phyloP scores from a whole-genome alignment of 202 grass and related monocot species.

The Schoenoplectus triqueter region DNA sequence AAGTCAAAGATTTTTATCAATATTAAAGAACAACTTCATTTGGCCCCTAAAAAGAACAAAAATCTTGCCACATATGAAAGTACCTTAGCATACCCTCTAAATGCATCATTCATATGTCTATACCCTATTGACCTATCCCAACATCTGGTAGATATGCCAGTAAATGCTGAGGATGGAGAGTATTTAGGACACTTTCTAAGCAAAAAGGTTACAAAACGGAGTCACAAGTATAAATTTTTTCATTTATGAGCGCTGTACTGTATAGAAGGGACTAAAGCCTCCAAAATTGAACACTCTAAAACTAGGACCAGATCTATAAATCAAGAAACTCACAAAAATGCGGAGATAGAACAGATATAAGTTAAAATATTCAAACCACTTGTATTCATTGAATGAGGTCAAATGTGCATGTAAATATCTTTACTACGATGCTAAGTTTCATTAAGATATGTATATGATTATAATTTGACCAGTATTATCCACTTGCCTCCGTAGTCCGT shows the following conservation, averaged over 20 bases:
- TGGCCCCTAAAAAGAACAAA: conserved; percentile 22
- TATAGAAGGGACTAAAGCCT: neutral
- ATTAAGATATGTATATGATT: neutral
- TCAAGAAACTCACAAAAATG: conserved; percentile 5
- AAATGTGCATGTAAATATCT: neutral
- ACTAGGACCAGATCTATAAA: conserved; percentile 22
- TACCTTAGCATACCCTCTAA: neutral
- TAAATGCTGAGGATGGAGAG: neutral
- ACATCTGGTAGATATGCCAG: neutral
- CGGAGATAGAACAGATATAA: neutral
- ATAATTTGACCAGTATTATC: conserved; percentile 5
- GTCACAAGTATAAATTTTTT: neutral
- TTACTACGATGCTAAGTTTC: neutral
- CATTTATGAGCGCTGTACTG: neutral
- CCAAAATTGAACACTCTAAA: neutral
- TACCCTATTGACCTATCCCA: neutral
- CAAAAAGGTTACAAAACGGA: neutral
- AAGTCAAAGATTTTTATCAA: conserved; percentile 13
- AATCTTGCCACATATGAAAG: conserved; percentile 6
- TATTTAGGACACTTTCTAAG: neutral
- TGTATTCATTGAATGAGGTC: neutral
- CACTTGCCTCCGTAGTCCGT: neutral
- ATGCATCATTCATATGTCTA: neutral
- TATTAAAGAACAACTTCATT: conserved; percentile 27
- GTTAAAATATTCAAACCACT: neutral